Evolutionary conservation across 192 early-diverging fungal species (phyloP).

Genomic region (Mortierella antarctica): DNA sequence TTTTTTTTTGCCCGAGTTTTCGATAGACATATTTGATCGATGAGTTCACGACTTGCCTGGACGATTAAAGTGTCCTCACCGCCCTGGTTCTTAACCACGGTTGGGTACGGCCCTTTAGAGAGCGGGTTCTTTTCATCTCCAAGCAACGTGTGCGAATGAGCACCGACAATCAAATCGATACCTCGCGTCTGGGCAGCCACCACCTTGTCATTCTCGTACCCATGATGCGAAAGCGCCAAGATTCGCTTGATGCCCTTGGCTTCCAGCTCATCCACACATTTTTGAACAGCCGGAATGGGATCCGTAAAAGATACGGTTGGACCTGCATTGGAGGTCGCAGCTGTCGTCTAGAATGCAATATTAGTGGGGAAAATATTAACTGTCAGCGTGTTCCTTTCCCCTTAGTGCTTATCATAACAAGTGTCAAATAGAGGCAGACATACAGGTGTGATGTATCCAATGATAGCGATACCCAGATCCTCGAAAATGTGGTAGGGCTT

Average conservation of each 20-base stretch:
- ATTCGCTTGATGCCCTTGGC: slow-evolving; percentile 66
- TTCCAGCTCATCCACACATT: slow-evolving; percentile 65
- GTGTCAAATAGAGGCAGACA: neutral
- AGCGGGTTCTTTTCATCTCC: slow-evolving; percentile 29
- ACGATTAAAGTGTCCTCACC: slow-evolving; percentile 71
- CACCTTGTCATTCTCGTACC: slow-evolving; percentile 68
- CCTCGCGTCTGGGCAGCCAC: slow-evolving; percentile 63
- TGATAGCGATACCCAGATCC: slow-evolving; percentile 68
- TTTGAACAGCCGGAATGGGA: slow-evolving; percentile 63
- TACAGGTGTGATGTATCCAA: slow-evolving; percentile 67
- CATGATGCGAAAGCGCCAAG: slow-evolving; percentile 72
- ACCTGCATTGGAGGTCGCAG: slow-evolving; percentile 59
- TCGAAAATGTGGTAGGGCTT: slow-evolving; percentile 71
- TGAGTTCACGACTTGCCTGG: slow-evolving; percentile 54
- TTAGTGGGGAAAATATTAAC: neutral
- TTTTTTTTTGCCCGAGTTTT: neutral
- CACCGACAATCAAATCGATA: slow-evolving; percentile 70
- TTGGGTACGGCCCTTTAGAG: slow-evolving; percentile 67
- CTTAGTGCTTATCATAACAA: neutral
- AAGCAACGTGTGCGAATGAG: slow-evolving; percentile 76
- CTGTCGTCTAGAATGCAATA: slow-evolving; percentile 43
- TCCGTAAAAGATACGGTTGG: slow-evolving; percentile 60
- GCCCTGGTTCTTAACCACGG: slow-evolving; percentile 63
- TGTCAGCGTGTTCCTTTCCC: neutral
- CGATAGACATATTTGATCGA: neutral